These are phyloP conservation scores for Tephrocybe sp. DNA, from an alignment of 768 basidiomycete species.

Conservation along the genomic window DNA sequence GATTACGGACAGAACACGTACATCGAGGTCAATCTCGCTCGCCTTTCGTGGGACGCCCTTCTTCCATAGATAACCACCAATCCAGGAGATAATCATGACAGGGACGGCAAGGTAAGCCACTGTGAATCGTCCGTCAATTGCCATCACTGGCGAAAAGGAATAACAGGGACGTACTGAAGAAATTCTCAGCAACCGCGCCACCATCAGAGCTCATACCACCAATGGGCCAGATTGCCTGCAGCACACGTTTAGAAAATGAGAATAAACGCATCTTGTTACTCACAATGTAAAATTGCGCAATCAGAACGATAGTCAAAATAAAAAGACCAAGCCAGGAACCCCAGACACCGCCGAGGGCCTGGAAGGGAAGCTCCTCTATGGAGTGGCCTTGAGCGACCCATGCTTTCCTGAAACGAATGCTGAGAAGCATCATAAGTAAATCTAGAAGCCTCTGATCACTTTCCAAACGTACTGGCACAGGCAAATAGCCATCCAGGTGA, in stretches of 20 bases:
- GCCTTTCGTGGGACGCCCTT: conserved; percentile 34
- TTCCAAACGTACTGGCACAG: conserved; percentile 37
- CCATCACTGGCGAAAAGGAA: background rate
- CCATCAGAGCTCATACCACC: conserved; percentile 30
- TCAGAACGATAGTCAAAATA: conserved; percentile 35
- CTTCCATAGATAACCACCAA: conserved; percentile 38
- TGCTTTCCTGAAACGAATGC: conserved; percentile 43
- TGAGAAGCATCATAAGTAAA: conserved; percentile 8
- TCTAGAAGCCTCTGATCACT: background rate
- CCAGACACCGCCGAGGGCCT: conserved; percentile 39
- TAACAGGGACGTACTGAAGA: conserved; percentile 32
- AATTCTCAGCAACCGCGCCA: conserved; percentile 25
- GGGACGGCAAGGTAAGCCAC: conserved; percentile 38
- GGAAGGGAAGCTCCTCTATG: conserved; percentile 42
- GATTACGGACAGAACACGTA: conserved; percentile 11
- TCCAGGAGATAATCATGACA: conserved; percentile 37
- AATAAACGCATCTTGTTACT: background rate
- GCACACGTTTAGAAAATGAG: background rate
- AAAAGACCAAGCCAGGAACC: conserved; percentile 45
- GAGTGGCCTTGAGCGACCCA: conserved; percentile 44
- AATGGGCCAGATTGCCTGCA: conserved; percentile 39
- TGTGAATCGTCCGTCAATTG: conserved; percentile 8
- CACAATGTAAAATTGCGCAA: conserved; percentile 46
- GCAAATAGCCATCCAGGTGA: conserved; percentile 44
- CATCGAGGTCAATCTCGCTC: conserved; percentile 40